Conservation (phyloP, 345 rosid species). For the Eucalyptus sp. region DNA sequence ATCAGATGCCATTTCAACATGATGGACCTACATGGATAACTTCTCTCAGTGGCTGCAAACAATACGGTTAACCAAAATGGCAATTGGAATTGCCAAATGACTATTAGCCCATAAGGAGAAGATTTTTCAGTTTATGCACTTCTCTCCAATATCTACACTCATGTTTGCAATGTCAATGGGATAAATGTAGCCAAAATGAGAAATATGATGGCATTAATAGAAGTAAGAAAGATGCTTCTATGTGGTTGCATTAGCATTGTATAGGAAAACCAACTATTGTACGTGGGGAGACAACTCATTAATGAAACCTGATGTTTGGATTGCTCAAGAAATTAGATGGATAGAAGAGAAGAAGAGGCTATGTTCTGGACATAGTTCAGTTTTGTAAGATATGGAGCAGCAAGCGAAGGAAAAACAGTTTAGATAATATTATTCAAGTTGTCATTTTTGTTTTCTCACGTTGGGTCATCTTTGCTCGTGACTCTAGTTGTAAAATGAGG, state of each 20-base stretch:
- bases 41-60: not conserved
- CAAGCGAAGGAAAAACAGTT: not conserved
- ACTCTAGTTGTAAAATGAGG: not conserved
- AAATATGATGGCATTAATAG: not conserved
- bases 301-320: not conserved
- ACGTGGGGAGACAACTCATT: not conserved
- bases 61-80: not conserved
- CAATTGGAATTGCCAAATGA: not conserved
- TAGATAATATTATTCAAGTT: not conserved
- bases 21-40: not conserved
- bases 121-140: not conserved
- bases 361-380: not conserved
- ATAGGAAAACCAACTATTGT: not conserved
- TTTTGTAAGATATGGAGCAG: not conserved
- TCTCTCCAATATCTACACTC: not conserved
- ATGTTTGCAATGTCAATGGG: not conserved
- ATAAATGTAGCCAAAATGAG: not conserved
- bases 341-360: not conserved
- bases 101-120: not conserved
- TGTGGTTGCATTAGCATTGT: not conserved
- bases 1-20: not conserved
- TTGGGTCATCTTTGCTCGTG: not conserved
- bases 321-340: not conserved
- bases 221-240: not conserved
- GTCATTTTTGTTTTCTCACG: not conserved